These are phyloP conservation scores for Phytophthora rubi DNA, from an alignment of 352 stramenopile species.

Conservation along the genomic window DNA sequence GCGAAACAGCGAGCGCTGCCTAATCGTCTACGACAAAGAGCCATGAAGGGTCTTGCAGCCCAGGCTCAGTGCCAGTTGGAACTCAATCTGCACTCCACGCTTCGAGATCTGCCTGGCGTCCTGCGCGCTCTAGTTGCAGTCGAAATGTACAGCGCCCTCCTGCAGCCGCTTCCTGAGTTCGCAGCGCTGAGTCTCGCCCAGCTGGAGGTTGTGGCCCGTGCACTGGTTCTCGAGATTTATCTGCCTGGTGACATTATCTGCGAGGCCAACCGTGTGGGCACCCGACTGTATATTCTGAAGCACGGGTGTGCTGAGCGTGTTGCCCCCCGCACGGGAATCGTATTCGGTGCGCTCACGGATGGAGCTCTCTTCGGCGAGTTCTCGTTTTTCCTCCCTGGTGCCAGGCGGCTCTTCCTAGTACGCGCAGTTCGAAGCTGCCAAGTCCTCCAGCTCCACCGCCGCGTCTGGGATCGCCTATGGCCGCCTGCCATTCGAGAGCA, in stretches of 20 bases:
- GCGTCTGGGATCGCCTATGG: slow-evolving; percentile 62
- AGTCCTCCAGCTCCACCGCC: slow-evolving; percentile 61
- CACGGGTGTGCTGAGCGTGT: slow-evolving; percentile 55
- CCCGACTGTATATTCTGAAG: slow-evolving; percentile 61
- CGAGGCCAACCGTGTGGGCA: slow-evolving; percentile 48
- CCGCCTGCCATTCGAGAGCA: slow-evolving; percentile 38
- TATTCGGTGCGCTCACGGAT: slow-evolving; percentile 40
- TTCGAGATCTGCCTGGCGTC: slow-evolving; percentile 52
- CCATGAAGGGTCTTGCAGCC: slow-evolving; percentile 56
- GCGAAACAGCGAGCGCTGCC: slow-evolving; percentile 62
- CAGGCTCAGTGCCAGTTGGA: slow-evolving; percentile 63
- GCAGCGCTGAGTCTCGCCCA: slow-evolving; percentile 43
- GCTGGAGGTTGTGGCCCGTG: slow-evolving; percentile 55
- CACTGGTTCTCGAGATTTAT: slow-evolving; percentile 68
- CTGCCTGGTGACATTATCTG: slow-evolving; percentile 67
- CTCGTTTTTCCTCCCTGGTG: slow-evolving; percentile 61
- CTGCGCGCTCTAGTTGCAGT: slow-evolving; percentile 49
- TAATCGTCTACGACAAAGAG: slow-evolving; percentile 44
- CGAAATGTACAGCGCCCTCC: slow-evolving; percentile 58
- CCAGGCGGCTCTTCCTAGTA: slow-evolving; percentile 47
- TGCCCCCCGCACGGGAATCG: slow-evolving; percentile 39
- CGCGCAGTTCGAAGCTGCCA: slow-evolving; percentile 68
- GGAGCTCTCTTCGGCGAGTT: slow-evolving; percentile 69
- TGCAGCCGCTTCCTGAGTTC: slow-evolving; percentile 50
- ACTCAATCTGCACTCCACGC: slow-evolving; percentile 42